Percentiles rank a stretch among this genome's conserved stretches.
These are phyloP conservation scores for Neonothopanus nambi DNA, from an alignment of 1,284 basidiomycete genomes.

Conservation along the genomic window DNA sequence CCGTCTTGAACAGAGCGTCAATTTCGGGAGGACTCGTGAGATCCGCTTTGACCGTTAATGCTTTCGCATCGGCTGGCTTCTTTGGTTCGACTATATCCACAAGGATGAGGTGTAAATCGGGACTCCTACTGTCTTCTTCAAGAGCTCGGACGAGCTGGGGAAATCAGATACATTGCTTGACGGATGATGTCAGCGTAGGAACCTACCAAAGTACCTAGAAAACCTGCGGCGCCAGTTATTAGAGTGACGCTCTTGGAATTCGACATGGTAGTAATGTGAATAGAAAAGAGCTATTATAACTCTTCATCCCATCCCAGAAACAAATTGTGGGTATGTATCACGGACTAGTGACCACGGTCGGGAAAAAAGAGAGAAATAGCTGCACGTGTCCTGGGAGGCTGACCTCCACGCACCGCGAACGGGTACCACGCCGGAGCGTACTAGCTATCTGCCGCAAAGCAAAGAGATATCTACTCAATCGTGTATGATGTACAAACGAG, in stretches of 20 bases:
- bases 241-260: conserved; percentile 38
- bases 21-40: conserved; percentile 27
- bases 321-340: too few relatives aligned
- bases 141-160: conserved; percentile 34
- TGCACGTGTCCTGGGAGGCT: too few relatives aligned
- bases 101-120: conserved; percentile 50
- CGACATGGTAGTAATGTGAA: too few relatives aligned
- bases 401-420: too few relatives aligned
- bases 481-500: too few relatives aligned
- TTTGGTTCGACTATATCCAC: conserved; percentile 56
- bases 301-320: too few relatives aligned
- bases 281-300: too few relatives aligned
- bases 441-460: too few relatives aligned
- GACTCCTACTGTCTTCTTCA: conserved; percentile 33
- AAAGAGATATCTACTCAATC: too few relatives aligned
- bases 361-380: too few relatives aligned
- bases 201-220: conserved; percentile 41
- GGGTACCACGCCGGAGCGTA: too few relatives aligned
- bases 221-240: conserved; percentile 61
- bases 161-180: not conserved
- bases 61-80: conserved; percentile 36
- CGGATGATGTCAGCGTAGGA: not conserved
- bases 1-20: conserved; percentile 30
- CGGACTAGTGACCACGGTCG: too few relatives aligned
- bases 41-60: conserved; percentile 46